These are phyloP conservation scores for Mycena vitilis DNA, from an alignment of 768 basidiomycete species.

Conservation along the genomic window DNA sequence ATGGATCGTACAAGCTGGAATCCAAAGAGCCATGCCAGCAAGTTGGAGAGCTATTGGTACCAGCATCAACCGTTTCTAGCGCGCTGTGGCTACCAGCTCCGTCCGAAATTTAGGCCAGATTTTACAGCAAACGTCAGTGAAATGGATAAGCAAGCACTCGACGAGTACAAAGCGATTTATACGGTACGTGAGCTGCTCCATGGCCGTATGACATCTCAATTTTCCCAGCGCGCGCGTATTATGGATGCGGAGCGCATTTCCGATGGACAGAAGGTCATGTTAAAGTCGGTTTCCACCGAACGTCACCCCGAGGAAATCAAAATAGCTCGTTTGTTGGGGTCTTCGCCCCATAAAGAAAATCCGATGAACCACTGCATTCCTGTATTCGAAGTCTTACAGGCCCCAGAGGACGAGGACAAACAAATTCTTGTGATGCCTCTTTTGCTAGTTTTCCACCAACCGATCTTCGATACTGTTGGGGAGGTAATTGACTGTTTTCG, in stretches of 20 bases:
- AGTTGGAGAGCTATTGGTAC: too few species aligned
- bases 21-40: too few species aligned
- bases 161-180: too few species aligned
- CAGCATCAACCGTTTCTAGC: too few species aligned
- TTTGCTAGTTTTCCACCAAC: conserved; percentile 16
- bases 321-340: conserved; percentile 19
- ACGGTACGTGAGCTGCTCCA: too few species aligned
- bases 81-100: too few species aligned
- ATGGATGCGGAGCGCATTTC: conserved; percentile 23
- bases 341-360: not conserved
- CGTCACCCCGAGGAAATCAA: conserved; percentile 23
- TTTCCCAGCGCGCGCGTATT: too few species aligned
- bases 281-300: conserved; percentile 4
- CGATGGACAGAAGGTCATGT: conserved; percentile 10
- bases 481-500: conserved; percentile 38
- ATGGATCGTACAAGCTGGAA: too few species aligned
- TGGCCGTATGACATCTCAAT: too few species aligned
- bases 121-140: too few species aligned
- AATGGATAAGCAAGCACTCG: too few species aligned
- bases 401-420: conserved; percentile 2
- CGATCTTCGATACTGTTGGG: conserved; percentile 36
- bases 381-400: conserved; percentile 20
- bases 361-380: conserved; percentile 33
- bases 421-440: conserved; percentile 38
- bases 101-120: too few species aligned